Evolutionary conservation across 106 monocot species (phyloP).

Genomic region (Acorus calamus): DNA sequence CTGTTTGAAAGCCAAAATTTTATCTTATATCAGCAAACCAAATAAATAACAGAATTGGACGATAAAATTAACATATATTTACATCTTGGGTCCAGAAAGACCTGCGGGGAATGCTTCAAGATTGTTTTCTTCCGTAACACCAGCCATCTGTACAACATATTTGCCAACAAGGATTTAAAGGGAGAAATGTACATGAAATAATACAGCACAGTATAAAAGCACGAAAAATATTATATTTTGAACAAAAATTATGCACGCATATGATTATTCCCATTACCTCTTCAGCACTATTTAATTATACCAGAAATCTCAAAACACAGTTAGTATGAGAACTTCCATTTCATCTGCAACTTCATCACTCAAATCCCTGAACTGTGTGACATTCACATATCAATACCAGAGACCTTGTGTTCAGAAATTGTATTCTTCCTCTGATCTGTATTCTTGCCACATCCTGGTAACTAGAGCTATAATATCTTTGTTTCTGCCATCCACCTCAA

Average conservation of each 20-base stretch:
- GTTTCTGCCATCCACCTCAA: no score
- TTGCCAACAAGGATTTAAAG: neutral
- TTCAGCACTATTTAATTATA: no score
- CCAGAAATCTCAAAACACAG: no score
- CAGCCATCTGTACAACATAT: constrained; percentile 7
- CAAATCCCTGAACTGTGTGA: neutral
- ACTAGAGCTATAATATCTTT: no score
- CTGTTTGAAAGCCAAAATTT: neutral
- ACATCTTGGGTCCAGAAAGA: constrained; percentile 7
- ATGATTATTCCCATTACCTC: no score
- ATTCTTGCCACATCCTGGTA: no score
- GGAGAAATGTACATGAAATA: neutral
- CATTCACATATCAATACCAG: neutral
- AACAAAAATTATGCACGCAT: no score
- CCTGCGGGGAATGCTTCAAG: neutral
- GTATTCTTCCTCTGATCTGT: neutral
- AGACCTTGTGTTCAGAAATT: neutral
- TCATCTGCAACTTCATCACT: neutral
- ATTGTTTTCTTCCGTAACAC: neutral
- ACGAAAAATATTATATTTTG: neutral
- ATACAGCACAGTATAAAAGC: constrained; percentile 5
- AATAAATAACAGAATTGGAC: no score
- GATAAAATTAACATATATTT: neutral
- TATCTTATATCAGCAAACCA: no score
- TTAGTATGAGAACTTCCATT: no score